A percentile compares a stretch with the other conserved stretches of the same genome.
Conservation (phyloP, 129 eudicot genomes). For the Scalesia atractyloides region DNA sequence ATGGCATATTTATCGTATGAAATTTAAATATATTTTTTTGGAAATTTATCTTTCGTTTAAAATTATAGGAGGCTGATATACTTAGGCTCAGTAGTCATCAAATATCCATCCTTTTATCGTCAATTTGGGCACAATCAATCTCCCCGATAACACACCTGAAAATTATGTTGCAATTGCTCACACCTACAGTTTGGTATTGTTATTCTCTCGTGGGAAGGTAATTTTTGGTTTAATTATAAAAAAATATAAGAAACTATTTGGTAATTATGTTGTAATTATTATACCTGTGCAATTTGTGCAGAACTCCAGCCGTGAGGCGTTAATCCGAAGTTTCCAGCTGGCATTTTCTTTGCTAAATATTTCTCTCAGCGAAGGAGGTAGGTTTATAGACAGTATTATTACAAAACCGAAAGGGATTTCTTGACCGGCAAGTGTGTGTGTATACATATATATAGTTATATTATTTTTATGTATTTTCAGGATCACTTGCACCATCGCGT, state of each 20-base stretch:
- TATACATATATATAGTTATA: background rate
- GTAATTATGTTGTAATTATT: constrained; percentile 3
- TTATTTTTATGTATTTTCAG: constrained; percentile 24
- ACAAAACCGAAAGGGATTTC: background rate
- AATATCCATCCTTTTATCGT: constrained; percentile 78
- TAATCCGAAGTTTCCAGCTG: constrained; percentile 69
- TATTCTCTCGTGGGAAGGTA: constrained; percentile 56
- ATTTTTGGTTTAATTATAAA: background rate
- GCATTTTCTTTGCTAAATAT: constrained; percentile 58
- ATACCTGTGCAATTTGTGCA: constrained; percentile 16
- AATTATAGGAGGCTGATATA: constrained; percentile 60
- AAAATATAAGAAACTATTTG: background rate
- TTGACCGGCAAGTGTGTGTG: constrained; percentile 2
- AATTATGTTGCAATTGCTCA: constrained; percentile 87
- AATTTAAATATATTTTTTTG: background rate
- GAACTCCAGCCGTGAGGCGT: constrained; percentile 67
- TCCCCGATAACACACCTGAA: constrained; percentile 69
- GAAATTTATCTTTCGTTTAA: background rate
- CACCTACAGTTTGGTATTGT: constrained; percentile 73
- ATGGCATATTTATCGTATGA: background rate
- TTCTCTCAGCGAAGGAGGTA: constrained; percentile 60
- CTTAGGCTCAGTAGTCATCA: constrained; percentile 72
- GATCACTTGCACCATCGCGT: constrained; percentile 60
- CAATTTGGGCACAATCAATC: constrained; percentile 80
- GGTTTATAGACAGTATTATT: constrained; percentile 7